Evolutionary conservation across 2,329 filamentous ascomycete genomes (phyloP).

Genomic region (Alternaria sp.): DNA sequence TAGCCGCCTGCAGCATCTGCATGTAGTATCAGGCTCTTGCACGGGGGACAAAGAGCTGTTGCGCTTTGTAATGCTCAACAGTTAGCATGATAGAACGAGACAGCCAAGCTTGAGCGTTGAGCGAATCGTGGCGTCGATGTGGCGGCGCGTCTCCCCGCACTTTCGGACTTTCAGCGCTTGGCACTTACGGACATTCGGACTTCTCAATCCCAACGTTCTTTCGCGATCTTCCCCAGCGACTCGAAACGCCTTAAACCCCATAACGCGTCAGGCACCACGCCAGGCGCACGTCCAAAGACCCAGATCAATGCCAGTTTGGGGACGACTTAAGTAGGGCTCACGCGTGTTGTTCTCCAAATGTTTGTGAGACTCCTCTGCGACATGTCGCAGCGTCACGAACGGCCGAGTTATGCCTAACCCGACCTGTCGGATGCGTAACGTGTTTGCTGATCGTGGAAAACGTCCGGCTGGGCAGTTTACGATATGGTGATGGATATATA

Average conservation of each 20-base stretch:
- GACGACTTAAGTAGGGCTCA: not conserved
- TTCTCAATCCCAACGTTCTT: not conserved
- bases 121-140: not conserved
- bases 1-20: not conserved
- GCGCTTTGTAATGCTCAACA: not conserved
- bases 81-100: not conserved
- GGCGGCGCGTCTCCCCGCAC: not conserved
- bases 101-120: not conserved
- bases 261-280: not conserved
- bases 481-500: slow-evolving; percentile 1
- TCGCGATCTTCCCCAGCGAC: not conserved
- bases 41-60: not conserved
- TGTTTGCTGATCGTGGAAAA: not conserved
- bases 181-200: not conserved
- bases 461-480: slow-evolving; percentile 5
- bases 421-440: slow-evolving; percentile 12
- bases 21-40: not conserved
- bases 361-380: slow-evolving; percentile 8
- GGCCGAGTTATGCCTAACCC: slow-evolving; percentile 11
- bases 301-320: not conserved
- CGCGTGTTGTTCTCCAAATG: not conserved
- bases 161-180: not conserved
- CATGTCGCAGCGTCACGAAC: slow-evolving; percentile 8
- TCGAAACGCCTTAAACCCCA: not conserved
- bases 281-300: not conserved